Base-by-base conservation (phyloP, 2,329 filamentous ascomycete genomes). In the Diaporthe caulivora region DNA sequence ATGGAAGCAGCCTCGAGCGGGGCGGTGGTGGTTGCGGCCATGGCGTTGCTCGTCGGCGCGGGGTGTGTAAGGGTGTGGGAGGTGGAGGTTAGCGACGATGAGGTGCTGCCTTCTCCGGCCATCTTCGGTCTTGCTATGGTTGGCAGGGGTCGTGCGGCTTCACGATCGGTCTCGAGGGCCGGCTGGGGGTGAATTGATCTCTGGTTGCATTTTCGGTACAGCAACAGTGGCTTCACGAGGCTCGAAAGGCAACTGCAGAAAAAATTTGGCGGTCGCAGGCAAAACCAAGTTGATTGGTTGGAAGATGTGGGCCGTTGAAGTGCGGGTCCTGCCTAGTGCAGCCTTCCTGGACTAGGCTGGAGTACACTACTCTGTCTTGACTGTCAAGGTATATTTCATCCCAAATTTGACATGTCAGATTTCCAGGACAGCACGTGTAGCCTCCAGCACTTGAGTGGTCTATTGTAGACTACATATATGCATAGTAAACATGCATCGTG, bases 81-180 rank as follows among this genome's bases (percentile, higher is more conserved):
- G 74, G 90, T 91, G 49, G 89, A 91, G 72, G 90, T 91, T 78
- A 89, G 85, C 74, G 89, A 91, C 76, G 91, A 92, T 75, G 87
- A 87, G 64, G 86, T 88, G 82, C 87, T 88, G 78, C 81, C 81
- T 42, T 70, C 82, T 47, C 77, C 78, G 60, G 80, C 80, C 81
- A 82, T 82, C 55, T 70, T 67, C 54, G 69, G 11, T 34, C 26
- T 51, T 31, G 21, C 49, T 21, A 29, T 54, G 24, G 29, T 58
- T 42, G 17, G 40, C 44, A 34, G 44, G 29, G 44, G 26, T 15
- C 49, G 15, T 53, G 69, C 47, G 55, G 69, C 44, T 34, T 71
- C 47, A 53, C 55, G 53, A 62, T 42, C 55, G 55, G 47, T 71
- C 26, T 51, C 44, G 34, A 11, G 55, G 54, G 31, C 69, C 44